Evolutionary conservation across 2,329 filamentous ascomycete species (phyloP), one percentile per base, ranked within the genome.

Genomic region (Metarhizium humberi): DNA sequence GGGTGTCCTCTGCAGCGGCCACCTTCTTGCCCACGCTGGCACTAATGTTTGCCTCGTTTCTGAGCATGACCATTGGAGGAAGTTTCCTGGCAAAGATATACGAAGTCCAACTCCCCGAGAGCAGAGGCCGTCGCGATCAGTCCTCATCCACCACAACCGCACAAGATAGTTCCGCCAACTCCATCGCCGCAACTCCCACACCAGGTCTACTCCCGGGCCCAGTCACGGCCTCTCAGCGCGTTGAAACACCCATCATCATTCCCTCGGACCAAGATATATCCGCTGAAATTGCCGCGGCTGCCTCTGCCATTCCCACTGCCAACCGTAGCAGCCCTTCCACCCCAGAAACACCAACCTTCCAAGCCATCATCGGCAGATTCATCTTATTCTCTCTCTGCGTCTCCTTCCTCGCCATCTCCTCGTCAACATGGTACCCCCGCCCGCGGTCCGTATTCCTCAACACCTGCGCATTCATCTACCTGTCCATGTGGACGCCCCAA

Each of bases 401-500:
- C 53, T 73, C 82, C 54, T 81, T 86, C 62, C 66, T 86, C 29
- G 77, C 78, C 49, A 73, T 85, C 38, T 80, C 80, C 13, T 83
- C 84, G 6, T 74, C 76, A 18, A 80, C 81, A 2, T 87, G 84
- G 82, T 79, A 82, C 52, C 74, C 78, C 1, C 67, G 70, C 7
- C 66, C 80, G 46, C 81, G 84, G 40, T 73, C 77, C 29, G 65
- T 74, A 52, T 86, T 85, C 66, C 74, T 82, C 63, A 82, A 92
- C 66, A 60, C 78, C 3, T 73, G 95, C 25, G 78, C 82, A 2
- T 83, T 92, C 63, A 61, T 80, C 53, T 96, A 96, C 67, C 81
- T 96, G 48, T 96, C 92, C 20, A 86, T 96, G 66, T 97, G 92
- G 92, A 67, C 85, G 1, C 92, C 94, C 0, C 94, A 99, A 69